Percentiles rank a stretch among this genome's conserved stretches.
phyloP scores from a whole-genome alignment of 208 protist species.

The Histomonas meleagridis region DNA sequence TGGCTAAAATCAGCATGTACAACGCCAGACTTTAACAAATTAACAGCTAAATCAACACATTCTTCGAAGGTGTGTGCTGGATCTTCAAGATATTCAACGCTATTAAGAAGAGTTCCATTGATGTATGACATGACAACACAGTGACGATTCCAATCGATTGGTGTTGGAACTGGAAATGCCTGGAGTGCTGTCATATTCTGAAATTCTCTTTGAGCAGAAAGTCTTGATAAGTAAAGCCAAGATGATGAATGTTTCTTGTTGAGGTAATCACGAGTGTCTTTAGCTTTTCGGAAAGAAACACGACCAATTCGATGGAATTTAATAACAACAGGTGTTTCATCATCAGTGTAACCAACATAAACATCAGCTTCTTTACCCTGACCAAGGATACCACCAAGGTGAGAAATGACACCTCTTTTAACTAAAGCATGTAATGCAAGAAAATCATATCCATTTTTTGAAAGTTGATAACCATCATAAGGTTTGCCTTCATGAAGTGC shows the following conservation, averaged over 20 bases:
- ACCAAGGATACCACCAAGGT: conserved; percentile 83
- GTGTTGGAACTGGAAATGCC: conserved; percentile 81
- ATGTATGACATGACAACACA: conserved; percentile 84
- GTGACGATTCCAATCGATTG: conserved; percentile 91
- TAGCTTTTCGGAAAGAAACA: conserved; percentile 83
- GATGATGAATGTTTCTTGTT: conserved; percentile 64
- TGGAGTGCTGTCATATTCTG: conserved; percentile 90
- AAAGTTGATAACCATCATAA: conserved; percentile 88
- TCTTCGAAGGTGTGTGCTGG: not conserved
- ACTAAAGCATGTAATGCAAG: conserved; percentile 81
- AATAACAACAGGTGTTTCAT: conserved; percentile 53
- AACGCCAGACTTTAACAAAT: not conserved
- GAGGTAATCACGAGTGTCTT: conserved; percentile 88
- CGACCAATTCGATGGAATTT: conserved; percentile 77
- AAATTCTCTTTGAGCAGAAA: conserved; percentile 89
- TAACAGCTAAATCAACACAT: not conserved
- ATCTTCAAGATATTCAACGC: not conserved
- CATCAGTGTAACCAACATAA: conserved; percentile 68
- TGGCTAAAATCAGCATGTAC: conserved; percentile 34
- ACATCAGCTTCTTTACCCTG: conserved; percentile 97
- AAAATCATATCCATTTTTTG: conserved; percentile 94
- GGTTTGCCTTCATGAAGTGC: conserved; percentile 8
- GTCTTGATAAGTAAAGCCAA: conserved; percentile 92
- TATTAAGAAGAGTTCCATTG: not conserved
- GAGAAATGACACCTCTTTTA: conserved; percentile 67